Base-by-base conservation (phyloP, 225 moss, liverwort and hornwort genomes). In the Neckera pumila region DNA sequence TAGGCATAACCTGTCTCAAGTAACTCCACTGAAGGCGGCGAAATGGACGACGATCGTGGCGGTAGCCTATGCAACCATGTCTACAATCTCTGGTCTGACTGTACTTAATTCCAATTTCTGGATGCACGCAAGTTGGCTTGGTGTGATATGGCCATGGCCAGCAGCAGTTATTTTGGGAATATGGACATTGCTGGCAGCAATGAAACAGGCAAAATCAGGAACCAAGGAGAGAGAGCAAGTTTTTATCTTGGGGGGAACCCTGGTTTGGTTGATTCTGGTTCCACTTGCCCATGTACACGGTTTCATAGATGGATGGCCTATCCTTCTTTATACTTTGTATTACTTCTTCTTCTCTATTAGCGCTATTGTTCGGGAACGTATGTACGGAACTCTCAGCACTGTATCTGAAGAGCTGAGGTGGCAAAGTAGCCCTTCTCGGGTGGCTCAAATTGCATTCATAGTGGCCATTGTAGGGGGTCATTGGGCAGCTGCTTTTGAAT, bases 61-160 rank as follows among this genome's bases (percentile, higher is more conserved):
- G 59, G 86, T 93, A 81, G 90, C 89, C 16, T 95, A 90, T 87
- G 92, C 85, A 66, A 76, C 87, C n/a, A 85, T 91, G 84, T 90
- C 90, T 74, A 54, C 84, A 90, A 62, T 94, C 56, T 53, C 93
- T 59, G 85, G 86, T 63, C 56, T 87, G 56, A 95, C 94, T 27
- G 76, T 95, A 51, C 90, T 94, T 76, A 96, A 94, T 83, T 87
- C 96, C 40, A 70, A 78, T 73, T 92, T 98, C 76, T 95, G 93
- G 95, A 92, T 93, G 91, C 97, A 97, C 81, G 92, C 87, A 59
- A 95, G 93, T 84, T 97, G 97, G 96, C 89, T 95, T 84, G 86
- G 97, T 72, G 97, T 95, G 60, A 65, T 97, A 59, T 98, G 98
- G 98, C 97, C 97, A 80, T 93, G 94, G 93, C 97, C 95, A 45